Conservation (phyloP, 371 early-diverging fungal genomes). For the Nematocida major region DNA sequence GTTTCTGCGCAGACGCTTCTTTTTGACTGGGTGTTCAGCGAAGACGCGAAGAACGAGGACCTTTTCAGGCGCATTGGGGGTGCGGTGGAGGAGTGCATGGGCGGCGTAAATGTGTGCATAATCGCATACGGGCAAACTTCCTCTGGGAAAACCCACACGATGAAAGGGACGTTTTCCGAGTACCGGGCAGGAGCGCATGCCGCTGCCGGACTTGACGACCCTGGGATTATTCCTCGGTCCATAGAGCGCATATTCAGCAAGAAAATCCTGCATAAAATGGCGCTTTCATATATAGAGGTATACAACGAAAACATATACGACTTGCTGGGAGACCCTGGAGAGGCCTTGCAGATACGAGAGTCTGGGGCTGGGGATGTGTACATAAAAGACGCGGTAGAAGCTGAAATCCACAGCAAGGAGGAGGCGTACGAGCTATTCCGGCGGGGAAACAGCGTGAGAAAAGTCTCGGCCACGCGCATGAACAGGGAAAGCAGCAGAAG, state of each 20-base stretch:
- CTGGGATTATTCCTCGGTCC: slow-evolving; percentile 56
- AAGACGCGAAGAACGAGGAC: slow-evolving; percentile 69
- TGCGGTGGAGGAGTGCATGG: slow-evolving; percentile 81
- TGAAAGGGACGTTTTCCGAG: slow-evolving; percentile 65
- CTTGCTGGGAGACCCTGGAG: slow-evolving; percentile 72
- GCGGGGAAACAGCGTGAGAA: slow-evolving; percentile 19
- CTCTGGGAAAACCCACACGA: slow-evolving; percentile 93
- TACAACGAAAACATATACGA: slow-evolving; percentile 83
- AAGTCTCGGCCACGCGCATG: slow-evolving; percentile 36
- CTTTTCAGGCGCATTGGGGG: slow-evolving; percentile 85
- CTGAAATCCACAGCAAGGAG: slow-evolving; percentile 6
- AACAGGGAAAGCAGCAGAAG: slow-evolving; percentile 50
- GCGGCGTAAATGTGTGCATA: slow-evolving; percentile 91
- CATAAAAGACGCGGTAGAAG: slow-evolving; percentile 75
- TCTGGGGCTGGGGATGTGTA: slow-evolving; percentile 71
- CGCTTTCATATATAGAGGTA: slow-evolving; percentile 69
- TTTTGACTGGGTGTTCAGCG: slow-evolving; percentile 81
- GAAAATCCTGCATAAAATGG: slow-evolving; percentile 66
- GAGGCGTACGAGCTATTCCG: slow-evolving; percentile 46
- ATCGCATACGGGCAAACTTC: slow-evolving; percentile 98
- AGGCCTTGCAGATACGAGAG: slow-evolving; percentile 77
- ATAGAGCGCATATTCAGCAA: slow-evolving; percentile 51
- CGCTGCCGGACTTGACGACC: background rate
- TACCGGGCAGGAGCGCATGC: too few relatives aligned
- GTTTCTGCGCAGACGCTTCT: slow-evolving; percentile 26